Conservation (phyloP, 108 stramenopile species). For the Nitzschia putrida region DNA sequence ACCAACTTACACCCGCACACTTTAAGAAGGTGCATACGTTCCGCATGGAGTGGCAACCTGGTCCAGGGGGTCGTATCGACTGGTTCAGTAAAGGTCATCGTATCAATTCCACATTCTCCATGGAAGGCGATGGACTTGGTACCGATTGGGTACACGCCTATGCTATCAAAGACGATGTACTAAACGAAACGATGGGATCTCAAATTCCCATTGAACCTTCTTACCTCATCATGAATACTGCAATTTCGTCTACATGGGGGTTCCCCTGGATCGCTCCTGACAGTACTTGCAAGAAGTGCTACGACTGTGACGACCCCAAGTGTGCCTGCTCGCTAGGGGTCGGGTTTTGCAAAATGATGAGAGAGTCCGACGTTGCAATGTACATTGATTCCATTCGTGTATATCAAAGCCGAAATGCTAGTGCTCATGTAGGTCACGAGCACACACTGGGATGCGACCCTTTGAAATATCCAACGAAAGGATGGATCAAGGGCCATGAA, state of each 20-base stretch:
- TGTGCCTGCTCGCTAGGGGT: conserved; percentile 82
- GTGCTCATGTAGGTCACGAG: conserved; percentile 43
- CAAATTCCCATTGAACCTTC: conserved; percentile 93
- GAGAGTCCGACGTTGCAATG: conserved; percentile 71
- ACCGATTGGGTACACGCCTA: conserved; percentile 82
- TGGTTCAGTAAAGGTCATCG: conserved; percentile 88
- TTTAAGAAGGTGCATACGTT: conserved; percentile 87
- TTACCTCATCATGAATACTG: conserved; percentile 92
- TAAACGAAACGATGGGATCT: conserved; percentile 73
- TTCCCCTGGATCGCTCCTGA: conserved; percentile 85
- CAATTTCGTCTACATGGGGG: conserved; percentile 92
- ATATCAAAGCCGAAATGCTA: conserved; percentile 81
- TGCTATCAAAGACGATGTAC: conserved; percentile 61
- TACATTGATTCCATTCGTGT: conserved; percentile 86
- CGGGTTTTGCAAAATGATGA: conserved; percentile 90
- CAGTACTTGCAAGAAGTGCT: conserved; percentile 79
- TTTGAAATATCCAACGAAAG: conserved; percentile 79
- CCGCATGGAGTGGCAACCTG: conserved; percentile 94
- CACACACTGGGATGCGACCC: conserved; percentile 90
- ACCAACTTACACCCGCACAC: conserved; percentile 75
- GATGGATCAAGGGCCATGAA: conserved; percentile 86
- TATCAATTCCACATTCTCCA: conserved; percentile 53
- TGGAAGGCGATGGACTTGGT: conserved; percentile 73
- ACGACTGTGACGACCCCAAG: conserved; percentile 86
- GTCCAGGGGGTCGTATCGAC: conserved; percentile 78